Evolutionary conservation across 1,139 yeast genomes (phyloP), one percentile per base, ranked within the genome.

Genomic region (Geotrichum carabidarum): DNA sequence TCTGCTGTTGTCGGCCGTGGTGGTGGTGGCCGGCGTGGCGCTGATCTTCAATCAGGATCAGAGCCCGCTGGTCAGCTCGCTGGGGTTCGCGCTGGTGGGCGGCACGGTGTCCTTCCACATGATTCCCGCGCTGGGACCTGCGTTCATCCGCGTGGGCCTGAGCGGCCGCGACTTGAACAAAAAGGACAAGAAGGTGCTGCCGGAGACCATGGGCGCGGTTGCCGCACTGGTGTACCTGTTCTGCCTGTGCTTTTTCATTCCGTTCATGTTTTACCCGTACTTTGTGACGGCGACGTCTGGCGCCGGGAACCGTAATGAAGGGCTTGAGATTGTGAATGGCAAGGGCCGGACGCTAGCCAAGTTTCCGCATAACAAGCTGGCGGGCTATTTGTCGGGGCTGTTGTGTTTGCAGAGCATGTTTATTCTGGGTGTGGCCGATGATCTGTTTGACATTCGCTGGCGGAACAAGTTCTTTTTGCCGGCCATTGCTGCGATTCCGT

Each of bases 381-480:
- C 96, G 0, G 94, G 89, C 60, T 93, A 84, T 68, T 76, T 93
- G 62, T 83, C 95, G 64, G 95, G 95, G 1, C 75, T 91, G 11
- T 73, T 93, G 58, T 88, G 95, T 59, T 73, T 93, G 49, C 91
- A 89, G 70, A 82, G 91, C 61, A 91, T 94, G 68, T 79, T 90
- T 15, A 73, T 94, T 53, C 75, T 93, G 50, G 99, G 99, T 0
- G 78, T 93, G 31, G 87, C 95, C 52, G 99, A 93, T 69, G 99
- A 93, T 71, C 75, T 93, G 63, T 93, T 93, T 67, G 99, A 93
- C 70, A 83, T 93, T 59, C 80, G 96, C 62, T 93, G 99, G 99
- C 78, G 99, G 67, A 96, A 93, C 73, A 93, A 93, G 75, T 89
- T 93, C 72, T 89, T 93, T 66, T 69, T 93, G 62, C 99, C 99